These are phyloP conservation scores for Cryptomeria japonica DNA, from an alignment of 75 land plant species.

Conservation along the genomic window DNA sequence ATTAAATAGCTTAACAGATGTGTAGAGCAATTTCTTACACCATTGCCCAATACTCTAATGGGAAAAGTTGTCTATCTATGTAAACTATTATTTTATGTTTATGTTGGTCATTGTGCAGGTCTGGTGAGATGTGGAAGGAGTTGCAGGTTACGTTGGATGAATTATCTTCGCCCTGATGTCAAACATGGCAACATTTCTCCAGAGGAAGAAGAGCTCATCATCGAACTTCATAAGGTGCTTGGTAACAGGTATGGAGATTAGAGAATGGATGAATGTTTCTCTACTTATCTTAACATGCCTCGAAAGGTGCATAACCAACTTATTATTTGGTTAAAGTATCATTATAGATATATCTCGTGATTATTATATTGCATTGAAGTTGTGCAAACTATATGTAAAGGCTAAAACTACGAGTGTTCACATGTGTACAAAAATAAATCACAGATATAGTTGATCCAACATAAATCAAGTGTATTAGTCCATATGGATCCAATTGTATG, in stretches of 20 bases:
- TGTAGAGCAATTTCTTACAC: no score
- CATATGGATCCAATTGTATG: not conserved
- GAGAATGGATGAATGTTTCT: not conserved
- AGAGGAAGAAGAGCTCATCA: slow-evolving; percentile 7
- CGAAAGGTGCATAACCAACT: no score
- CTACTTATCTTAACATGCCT: not conserved
- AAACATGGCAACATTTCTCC: not conserved
- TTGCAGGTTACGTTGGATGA: slow-evolving; percentile 15
- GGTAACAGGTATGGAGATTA: slow-evolving; percentile 7
- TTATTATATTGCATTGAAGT: no score
- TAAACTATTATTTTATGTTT: no score
- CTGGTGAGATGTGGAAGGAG: slow-evolving; percentile 12
- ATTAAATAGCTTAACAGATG: no score
- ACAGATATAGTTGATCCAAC: not conserved
- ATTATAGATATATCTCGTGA: no score
- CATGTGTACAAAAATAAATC: not conserved
- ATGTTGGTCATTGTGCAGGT: not conserved
- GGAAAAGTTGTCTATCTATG: no score
- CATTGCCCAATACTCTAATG: no score
- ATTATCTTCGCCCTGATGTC: slow-evolving; percentile 2
- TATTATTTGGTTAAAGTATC: no score
- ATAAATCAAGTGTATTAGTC: not conserved
- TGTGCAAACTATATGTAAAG: no score
- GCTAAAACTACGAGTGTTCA: no score
- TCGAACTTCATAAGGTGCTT: not conserved